phyloP scores from a whole-genome alignment of 495 filamentous ascomycete species.

The Penicillium bialowiezense region DNA sequence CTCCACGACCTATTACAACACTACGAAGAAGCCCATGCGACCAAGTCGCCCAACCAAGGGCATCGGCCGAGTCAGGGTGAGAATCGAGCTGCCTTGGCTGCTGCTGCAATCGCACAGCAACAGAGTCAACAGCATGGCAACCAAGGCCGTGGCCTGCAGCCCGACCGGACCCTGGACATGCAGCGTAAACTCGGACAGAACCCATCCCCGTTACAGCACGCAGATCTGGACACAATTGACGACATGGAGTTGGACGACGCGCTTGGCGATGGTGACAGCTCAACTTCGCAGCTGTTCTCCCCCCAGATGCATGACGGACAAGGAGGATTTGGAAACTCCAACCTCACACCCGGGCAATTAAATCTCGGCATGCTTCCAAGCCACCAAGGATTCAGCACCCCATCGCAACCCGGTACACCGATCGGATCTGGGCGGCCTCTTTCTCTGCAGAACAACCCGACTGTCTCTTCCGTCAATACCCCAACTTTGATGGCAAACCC shows the following conservation, averaged over 20 bases:
- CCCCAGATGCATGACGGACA: conserved; percentile 53
- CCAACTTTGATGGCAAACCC: conserved; percentile 75
- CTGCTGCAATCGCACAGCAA: conserved; percentile 53
- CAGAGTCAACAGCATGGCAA: conserved; percentile 50
- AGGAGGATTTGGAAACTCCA: conserved; percentile 70
- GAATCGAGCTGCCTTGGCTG: conserved; percentile 56
- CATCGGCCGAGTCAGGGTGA: conserved; percentile 54
- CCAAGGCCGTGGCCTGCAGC: conserved; percentile 38
- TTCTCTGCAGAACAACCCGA: conserved; percentile 86
- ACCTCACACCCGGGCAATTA: conserved; percentile 63
- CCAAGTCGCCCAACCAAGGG: conserved; percentile 57
- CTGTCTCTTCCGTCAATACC: conserved; percentile 96
- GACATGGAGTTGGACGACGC: conserved; percentile 97
- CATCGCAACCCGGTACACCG: conserved; percentile 84
- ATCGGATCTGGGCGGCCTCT: conserved; percentile 62
- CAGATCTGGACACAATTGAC: conserved; percentile 82
- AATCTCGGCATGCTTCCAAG: conserved; percentile 68
- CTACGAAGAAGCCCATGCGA: conserved; percentile 90
- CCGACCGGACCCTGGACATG: conserved; percentile 41
- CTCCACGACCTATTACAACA: conserved; percentile 94
- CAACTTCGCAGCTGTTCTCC: conserved; percentile 58
- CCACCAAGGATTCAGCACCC: conserved; percentile 73
- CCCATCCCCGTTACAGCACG: conserved; percentile 39
- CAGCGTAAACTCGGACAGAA: conserved; percentile 45
- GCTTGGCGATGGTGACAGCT: conserved; percentile 61